Conservation (phyloP, 2,329 filamentous ascomycete genomes). For the Colletotrichum gloeosporioides region DNA sequence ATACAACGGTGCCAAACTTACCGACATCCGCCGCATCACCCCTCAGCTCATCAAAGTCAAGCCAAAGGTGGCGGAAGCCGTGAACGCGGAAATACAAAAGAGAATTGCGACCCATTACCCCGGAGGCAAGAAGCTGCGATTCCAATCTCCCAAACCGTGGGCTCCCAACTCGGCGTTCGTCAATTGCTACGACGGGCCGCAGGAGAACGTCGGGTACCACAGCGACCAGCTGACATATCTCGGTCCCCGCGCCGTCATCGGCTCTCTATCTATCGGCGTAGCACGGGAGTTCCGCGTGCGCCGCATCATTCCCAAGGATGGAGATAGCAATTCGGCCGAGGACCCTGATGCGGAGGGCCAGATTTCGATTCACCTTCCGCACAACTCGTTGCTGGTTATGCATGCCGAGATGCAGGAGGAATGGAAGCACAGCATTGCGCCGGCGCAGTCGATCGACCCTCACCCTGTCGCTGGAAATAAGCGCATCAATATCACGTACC, state of each 20-base stretch:
- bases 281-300: constrained; percentile 92
- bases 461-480: constrained; percentile 82
- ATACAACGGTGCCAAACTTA: constrained; percentile 81
- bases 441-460: constrained; percentile 77
- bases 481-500: constrained; percentile 93
- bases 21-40: constrained; percentile 77
- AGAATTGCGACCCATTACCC: constrained; percentile 75
- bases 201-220: constrained; percentile 89
- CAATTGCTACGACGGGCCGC: constrained; percentile 87
- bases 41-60: constrained; percentile 76
- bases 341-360: constrained; percentile 76
- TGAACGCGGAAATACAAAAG: constrained; percentile 77
- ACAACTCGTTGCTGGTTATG: constrained; percentile 95
- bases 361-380: constrained; percentile 90
- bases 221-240: constrained; percentile 93
- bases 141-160: constrained; percentile 79
- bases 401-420: constrained; percentile 97
- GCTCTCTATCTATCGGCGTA: constrained; percentile 88
- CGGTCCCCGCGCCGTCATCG: constrained; percentile 86
- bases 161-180: constrained; percentile 89
- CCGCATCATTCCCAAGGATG: constrained; percentile 69
- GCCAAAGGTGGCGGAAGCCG: constrained; percentile 71
- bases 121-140: constrained; percentile 72
- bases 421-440: constrained; percentile 90
- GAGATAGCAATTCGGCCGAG: constrained; percentile 40